Percentiles rank a stretch among this genome's conserved stretches.
phyloP scores from a whole-genome alignment of 345 rosid genomes.

The Linum usitatissimum region DNA sequence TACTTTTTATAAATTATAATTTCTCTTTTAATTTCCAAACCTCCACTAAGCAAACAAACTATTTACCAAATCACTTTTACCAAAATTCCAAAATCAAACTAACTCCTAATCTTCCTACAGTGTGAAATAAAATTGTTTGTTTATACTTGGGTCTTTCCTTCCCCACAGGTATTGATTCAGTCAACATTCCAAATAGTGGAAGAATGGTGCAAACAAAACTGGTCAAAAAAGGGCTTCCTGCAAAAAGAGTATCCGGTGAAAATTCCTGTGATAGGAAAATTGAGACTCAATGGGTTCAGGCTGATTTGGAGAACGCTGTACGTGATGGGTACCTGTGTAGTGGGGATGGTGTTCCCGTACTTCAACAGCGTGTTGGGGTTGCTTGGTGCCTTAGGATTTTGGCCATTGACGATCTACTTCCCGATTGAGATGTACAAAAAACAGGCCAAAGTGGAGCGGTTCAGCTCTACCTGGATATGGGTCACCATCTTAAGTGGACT shows the following conservation, averaged over 20 bases:
- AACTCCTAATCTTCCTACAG: too few relatives aligned
- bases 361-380: conserved; percentile 2
- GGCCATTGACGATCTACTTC: background rate
- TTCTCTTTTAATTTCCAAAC: too few relatives aligned
- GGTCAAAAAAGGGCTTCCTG: background rate
- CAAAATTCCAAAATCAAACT: too few relatives aligned
- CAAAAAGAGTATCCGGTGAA: background rate
- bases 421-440: conserved; percentile 1
- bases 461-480: background rate
- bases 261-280: background rate
- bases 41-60: too few relatives aligned
- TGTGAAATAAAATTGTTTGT: too few relatives aligned
- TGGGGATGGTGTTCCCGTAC: conserved; percentile 1
- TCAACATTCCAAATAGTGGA: background rate
- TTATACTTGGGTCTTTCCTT: background rate
- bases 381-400: background rate
- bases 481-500: background rate
- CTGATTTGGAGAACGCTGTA: background rate
- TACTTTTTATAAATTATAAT: too few relatives aligned
- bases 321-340: background rate
- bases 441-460: background rate
- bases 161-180: background rate
- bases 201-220: background rate
- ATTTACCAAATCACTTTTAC: too few relatives aligned
- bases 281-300: background rate